A percentile compares a stretch with the other conserved stretches of the same genome.
These are phyloP conservation scores for Antonospora locustae DNA, from an alignment of 371 early-diverging fungal species.

Conservation along the genomic window DNA sequence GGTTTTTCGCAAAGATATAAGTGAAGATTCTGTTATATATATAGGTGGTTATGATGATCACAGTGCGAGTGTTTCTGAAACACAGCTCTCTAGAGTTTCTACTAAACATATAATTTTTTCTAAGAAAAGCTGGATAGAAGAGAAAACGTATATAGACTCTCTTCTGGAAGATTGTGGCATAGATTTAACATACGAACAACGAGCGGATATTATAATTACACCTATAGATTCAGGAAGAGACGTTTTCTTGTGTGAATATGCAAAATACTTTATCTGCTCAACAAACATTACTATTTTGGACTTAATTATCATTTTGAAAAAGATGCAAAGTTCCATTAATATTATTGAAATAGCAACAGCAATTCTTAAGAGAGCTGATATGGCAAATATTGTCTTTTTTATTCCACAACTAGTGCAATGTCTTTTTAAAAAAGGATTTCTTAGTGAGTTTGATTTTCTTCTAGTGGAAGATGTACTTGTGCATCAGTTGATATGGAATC, in stretches of 20 bases:
- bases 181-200: too few relatives aligned
- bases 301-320: conserved; percentile 14
- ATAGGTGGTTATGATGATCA: too few relatives aligned
- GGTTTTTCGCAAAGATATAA: too few relatives aligned
- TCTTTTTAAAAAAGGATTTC: conserved; percentile 64
- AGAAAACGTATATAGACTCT: background rate
- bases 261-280: background rate
- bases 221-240: background rate
- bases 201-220: too few relatives aligned
- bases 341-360: conserved; percentile 4
- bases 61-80: too few relatives aligned
- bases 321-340: conserved; percentile 3
- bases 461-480: conserved; percentile 60
- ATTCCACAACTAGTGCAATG: conserved; percentile 95
- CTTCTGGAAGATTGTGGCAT: too few relatives aligned
- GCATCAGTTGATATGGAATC: conserved; percentile 98
- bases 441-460: conserved; percentile 17
- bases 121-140: conserved; percentile 6
- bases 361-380: conserved; percentile 7
- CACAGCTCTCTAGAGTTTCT: too few relatives aligned
- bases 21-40: too few relatives aligned
- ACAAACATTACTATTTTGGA: background rate
- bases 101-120: too few relatives aligned
- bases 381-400: conserved; percentile 77
- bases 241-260: background rate